These are phyloP conservation scores for Kappamyces sp. DNA, from an alignment of 192 early-diverging fungal genomes.

Conservation along the genomic window DNA sequence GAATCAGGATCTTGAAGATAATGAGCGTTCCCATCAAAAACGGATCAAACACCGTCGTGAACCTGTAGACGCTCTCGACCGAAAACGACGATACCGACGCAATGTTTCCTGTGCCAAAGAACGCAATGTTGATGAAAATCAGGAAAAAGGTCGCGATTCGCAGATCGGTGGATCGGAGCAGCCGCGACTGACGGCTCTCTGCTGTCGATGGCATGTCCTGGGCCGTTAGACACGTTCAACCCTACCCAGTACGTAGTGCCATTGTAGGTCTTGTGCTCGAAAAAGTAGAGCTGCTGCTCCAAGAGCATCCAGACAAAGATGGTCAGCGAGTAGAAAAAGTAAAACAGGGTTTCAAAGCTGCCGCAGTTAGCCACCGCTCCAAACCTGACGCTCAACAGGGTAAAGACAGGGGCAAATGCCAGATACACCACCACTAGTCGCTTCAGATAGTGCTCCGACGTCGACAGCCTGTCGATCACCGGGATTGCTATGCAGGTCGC, in stretches of 20 bases:
- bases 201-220: not conserved
- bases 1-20: slow-evolving; percentile 86
- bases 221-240: not conserved
- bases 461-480: slow-evolving; percentile 51
- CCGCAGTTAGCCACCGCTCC: slow-evolving; percentile 6
- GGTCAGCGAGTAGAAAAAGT: slow-evolving; percentile 69
- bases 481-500: slow-evolving; percentile 52
- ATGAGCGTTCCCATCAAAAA: slow-evolving; percentile 82
- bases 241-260: slow-evolving; percentile 19
- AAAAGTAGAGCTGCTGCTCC: slow-evolving; percentile 47
- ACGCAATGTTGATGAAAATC: slow-evolving; percentile 86
- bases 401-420: slow-evolving; percentile 80
- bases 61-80: slow-evolving; percentile 79
- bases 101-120: slow-evolving; percentile 96
- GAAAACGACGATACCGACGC: slow-evolving; percentile 83
- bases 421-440: slow-evolving; percentile 78
- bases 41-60: slow-evolving; percentile 86
- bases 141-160: slow-evolving; percentile 54
- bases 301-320: slow-evolving; percentile 72
- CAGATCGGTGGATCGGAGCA: slow-evolving; percentile 21
- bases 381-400: slow-evolving; percentile 68
- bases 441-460: slow-evolving; percentile 69
- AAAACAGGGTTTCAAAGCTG: slow-evolving; percentile 83
- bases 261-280: slow-evolving; percentile 8
- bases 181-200: not conserved